Evolutionary conservation across 805 yeast genomes (phyloP).

Genomic region (Grigorovia humatica): DNA sequence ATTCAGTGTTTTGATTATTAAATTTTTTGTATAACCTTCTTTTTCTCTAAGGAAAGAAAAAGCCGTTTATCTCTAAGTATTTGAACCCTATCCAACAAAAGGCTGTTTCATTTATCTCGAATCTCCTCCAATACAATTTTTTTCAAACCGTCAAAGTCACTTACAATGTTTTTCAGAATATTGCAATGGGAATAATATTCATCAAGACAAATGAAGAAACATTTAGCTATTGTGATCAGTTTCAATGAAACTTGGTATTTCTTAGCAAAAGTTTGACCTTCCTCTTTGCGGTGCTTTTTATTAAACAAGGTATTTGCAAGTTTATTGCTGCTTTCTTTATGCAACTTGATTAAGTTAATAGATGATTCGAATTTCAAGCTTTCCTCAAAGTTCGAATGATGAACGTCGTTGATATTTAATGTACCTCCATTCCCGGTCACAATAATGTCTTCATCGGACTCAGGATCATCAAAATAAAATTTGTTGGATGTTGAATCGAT

Average conservation of each 20-base stretch:
- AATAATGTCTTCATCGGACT: not conserved
- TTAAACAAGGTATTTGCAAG: not conserved
- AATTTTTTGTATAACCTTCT: not conserved
- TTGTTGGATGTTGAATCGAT: conserved; percentile 16
- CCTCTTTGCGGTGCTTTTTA: not conserved
- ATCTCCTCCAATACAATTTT: conserved; percentile 3
- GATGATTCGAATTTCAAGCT: conserved; percentile 5
- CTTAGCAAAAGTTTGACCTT: conserved; percentile 20
- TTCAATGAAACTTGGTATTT: conserved; percentile 24
- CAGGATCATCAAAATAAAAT: not conserved
- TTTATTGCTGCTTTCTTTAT: conserved; percentile 1
- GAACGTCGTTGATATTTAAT: not conserved
- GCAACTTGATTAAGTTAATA: conserved; percentile 6
- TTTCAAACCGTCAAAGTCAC: conserved; percentile 17
- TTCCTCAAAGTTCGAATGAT: not conserved
- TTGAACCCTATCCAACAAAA: no score
- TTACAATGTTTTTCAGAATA: conserved; percentile 19
- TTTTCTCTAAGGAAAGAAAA: no score
- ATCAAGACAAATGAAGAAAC: conserved; percentile 16
- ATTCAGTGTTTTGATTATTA: no score
- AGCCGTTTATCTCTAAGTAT: no score
- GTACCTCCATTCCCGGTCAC: not conserved
- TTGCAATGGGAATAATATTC: conserved; percentile 22
- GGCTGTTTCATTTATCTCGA: not conserved
- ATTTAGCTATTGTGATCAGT: conserved; percentile 20